Percentiles rank a stretch among this genome's conserved stretches.
These are phyloP conservation scores for Penicillium paneum DNA, from an alignment of 2,329 filamentous ascomycete species.

Conservation along the genomic window DNA sequence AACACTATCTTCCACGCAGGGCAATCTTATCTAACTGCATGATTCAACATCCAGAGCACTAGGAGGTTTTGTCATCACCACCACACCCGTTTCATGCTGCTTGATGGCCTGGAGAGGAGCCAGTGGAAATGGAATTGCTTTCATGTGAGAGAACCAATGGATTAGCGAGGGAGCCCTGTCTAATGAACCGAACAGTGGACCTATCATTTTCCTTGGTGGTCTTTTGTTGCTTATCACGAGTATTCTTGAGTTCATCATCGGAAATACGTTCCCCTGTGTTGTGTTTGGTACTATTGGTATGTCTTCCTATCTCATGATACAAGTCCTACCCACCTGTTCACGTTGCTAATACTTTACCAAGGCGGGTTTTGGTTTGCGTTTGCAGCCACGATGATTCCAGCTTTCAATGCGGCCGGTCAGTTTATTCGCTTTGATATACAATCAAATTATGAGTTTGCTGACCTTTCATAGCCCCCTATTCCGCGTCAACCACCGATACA, in stretches of 20 bases:
- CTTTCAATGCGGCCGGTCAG: conserved; percentile 50
- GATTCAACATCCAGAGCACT: conserved; percentile 14
- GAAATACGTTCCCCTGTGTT: conserved; percentile 59
- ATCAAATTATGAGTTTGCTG: not conserved
- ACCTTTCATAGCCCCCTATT: conserved; percentile 22
- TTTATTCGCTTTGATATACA: conserved; percentile 51
- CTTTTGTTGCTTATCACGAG: conserved; percentile 53
- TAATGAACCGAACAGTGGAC: conserved; percentile 37
- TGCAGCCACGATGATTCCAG: conserved; percentile 54
- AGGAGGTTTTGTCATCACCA: conserved; percentile 27
- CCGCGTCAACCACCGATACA: conserved; percentile 27
- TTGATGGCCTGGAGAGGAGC: conserved; percentile 30
- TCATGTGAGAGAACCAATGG: conserved; percentile 15
- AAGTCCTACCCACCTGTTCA: not conserved
- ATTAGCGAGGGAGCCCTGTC: not conserved
- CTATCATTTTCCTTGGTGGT: conserved; percentile 54
- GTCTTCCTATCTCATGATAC: not conserved
- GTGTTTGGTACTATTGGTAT: conserved; percentile 55
- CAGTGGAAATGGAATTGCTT: conserved; percentile 24
- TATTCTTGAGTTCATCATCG: conserved; percentile 56
- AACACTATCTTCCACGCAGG: too few relatives aligned
- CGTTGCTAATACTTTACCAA: conserved; percentile 4
- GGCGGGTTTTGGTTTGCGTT: conserved; percentile 56
- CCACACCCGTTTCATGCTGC: conserved; percentile 25
- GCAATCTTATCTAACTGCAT: not conserved